These are phyloP conservation scores for Circinella umbellata DNA, from an alignment of 371 early-diverging fungal species.

Conservation along the genomic window DNA sequence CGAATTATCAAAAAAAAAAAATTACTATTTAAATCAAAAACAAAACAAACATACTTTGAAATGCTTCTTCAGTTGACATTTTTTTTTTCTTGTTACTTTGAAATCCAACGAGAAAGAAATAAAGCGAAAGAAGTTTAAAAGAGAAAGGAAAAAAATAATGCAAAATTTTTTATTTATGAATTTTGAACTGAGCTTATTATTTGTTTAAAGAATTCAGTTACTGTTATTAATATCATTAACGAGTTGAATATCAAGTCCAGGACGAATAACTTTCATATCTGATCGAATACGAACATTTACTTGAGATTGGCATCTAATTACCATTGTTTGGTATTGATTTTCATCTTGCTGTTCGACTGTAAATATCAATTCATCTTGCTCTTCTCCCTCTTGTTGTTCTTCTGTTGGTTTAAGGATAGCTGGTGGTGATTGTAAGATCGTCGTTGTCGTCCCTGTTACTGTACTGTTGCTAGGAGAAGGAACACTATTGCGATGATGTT, in stretches of 20 bases:
- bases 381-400: not conserved
- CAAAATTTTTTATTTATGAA: no score
- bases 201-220: no score
- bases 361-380: slow-evolving; percentile 14
- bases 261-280: slow-evolving; percentile 33
- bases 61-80: slow-evolving; percentile 28
- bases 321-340: slow-evolving; percentile 88
- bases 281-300: slow-evolving; percentile 37
- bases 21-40: no score
- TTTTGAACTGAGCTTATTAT: no score
- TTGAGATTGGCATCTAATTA: slow-evolving; percentile 85
- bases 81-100: not conserved
- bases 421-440: not conserved
- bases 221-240: slow-evolving; percentile 1
- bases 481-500: not conserved
- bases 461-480: not conserved
- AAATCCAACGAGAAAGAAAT: not conserved
- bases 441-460: not conserved
- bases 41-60: slow-evolving; percentile 15
- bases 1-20: no score
- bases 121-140: no score
- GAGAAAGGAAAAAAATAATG: no score
- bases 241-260: slow-evolving; percentile 44
- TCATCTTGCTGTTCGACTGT: slow-evolving; percentile 45
- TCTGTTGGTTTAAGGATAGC: not conserved